Evolutionary conservation across 2,329 filamentous ascomycete genomes (phyloP), one percentile per base, ranked within the genome.

Genomic region (Pseudogymnoascus sp.): DNA sequence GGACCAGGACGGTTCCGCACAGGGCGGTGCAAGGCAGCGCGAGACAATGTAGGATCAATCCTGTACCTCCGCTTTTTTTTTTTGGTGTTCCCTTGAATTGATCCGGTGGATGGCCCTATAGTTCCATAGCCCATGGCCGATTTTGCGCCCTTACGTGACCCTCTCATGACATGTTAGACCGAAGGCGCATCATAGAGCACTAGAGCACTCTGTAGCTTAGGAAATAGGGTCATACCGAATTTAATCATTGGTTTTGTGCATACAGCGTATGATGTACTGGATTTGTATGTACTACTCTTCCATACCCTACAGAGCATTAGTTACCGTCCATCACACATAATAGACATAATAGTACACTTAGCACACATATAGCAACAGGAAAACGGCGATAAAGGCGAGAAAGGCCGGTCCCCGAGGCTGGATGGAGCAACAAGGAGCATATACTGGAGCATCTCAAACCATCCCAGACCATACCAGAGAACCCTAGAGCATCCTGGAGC

Each of bases 1-100:
- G 8, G 28, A 57, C 21, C 26, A 19, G 8, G 28, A 57, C 21
- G 47, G 26, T 57, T 13, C 47, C 19, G 47, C 47, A 26, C 26
- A 57, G 47, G 44, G 44, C 23, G 21, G 38, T 40, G 36, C 36
- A 47, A 11, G 40, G 17, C 40, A 47, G 42, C 26, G 26, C 47
- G 19, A 57, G 47, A 19, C 47, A 33, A 57, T 57, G 47, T 26
- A 57, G 47, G 47, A 33, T 47, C 4, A 31, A 23, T 53, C n/a
- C 47, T n/a, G 47, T 57, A 57, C 47, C 47, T 57, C 47, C 47
- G n/a, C n/a, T 57, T 57, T 57, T 57, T 53, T 53, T 57, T 19
- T 57, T 53, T 9, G 13, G 44, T 53, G 23, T 53, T 57, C 47
- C 47, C 47, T 57, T 26, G 47, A 57, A 57, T 57, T 33, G 47